These are phyloP conservation scores for Teratosphaeriaceae sp. DNA, from an alignment of 2,329 filamentous ascomycete genomes.

Conservation along the genomic window DNA sequence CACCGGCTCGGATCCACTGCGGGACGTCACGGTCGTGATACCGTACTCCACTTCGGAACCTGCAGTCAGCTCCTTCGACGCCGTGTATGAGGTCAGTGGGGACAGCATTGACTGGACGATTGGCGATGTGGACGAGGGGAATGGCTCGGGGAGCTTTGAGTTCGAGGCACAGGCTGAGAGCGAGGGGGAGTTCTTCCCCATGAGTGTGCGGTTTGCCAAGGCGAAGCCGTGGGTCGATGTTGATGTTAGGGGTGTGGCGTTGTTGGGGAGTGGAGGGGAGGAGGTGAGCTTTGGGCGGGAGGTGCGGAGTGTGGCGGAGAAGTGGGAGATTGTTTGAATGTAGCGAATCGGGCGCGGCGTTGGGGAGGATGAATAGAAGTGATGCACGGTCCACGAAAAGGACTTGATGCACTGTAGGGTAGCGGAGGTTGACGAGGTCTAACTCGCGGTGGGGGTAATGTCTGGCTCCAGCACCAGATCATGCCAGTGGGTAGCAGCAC, in stretches of 20 bases:
- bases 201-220: slow-evolving; percentile 87
- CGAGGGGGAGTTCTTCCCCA: slow-evolving; percentile 96
- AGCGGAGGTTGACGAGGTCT: no score
- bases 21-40: slow-evolving; percentile 80
- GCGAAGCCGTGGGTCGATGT: slow-evolving; percentile 82
- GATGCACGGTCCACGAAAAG: background rate
- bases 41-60: slow-evolving; percentile 83
- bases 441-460: no score
- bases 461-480: no score
- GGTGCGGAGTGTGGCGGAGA: slow-evolving; percentile 67
- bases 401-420: background rate
- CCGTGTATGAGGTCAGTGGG: slow-evolving; percentile 86
- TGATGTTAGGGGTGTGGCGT: slow-evolving; percentile 72
- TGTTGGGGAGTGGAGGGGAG: slow-evolving; percentile 70
- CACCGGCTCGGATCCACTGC: slow-evolving; percentile 68
- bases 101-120: slow-evolving; percentile 94
- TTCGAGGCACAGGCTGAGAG: slow-evolving; percentile 85
- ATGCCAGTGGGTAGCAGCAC: no score
- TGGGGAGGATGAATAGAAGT: background rate
- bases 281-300: slow-evolving; percentile 79
- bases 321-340: slow-evolving; percentile 63
- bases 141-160: slow-evolving; percentile 81
- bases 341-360: background rate
- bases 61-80: slow-evolving; percentile 85
- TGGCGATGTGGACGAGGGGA: slow-evolving; percentile 75